Conservation (phyloP, 192 early-diverging fungal species). For the Coemansia sp. region DNA sequence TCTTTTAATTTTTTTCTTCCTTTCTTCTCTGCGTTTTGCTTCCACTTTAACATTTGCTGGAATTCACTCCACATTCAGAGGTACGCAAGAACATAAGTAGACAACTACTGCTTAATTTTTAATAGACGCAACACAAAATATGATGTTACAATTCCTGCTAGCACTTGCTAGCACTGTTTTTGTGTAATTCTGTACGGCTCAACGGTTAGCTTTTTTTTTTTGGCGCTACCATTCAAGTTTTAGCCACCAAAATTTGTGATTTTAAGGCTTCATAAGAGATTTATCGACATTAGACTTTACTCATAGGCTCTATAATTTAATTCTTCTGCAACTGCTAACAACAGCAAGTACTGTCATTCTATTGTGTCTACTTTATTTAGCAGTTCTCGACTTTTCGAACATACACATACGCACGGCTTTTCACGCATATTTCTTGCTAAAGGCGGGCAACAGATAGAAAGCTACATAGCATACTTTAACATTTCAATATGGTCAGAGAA, state of each 20-base stretch:
- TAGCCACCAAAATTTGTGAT: neutral
- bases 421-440: neutral
- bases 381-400: neutral
- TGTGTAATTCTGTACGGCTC: neutral
- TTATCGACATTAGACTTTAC: neutral
- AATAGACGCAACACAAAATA: neutral
- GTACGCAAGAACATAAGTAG: neutral
- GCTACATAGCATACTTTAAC: neutral
- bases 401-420: neutral
- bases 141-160: neutral
- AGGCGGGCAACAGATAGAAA: neutral
- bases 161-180: neutral
- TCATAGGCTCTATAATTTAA: neutral
- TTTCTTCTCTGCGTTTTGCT: neutral
- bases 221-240: neutral
- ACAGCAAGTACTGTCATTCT: neutral
- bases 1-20: neutral
- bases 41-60: neutral
- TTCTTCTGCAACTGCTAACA: neutral
- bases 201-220: neutral
- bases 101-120: neutral
- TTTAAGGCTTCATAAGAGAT: neutral
- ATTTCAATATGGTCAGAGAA: conserved; percentile 59
- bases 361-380: neutral
- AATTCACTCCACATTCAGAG: neutral